Base-by-base conservation (phyloP, 2,329 filamentous ascomycete species). In the Camillea tinctor region DNA sequence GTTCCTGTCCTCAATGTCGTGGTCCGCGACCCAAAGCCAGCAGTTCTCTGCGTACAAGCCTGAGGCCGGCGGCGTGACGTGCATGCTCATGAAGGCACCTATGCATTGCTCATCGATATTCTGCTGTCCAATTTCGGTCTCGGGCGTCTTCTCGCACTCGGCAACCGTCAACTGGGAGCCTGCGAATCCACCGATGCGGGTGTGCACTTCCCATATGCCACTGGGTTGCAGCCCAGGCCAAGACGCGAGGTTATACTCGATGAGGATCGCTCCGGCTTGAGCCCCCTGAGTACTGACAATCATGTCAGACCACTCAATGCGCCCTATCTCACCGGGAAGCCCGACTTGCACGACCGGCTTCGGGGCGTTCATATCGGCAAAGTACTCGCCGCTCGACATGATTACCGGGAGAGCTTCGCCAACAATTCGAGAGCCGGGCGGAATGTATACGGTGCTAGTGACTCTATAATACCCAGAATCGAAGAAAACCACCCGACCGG, bases 171-270 rank as follows among this genome's bases (percentile, higher is more conserved):
- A 81, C 49, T 87, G 78, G 17, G 89, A 91, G 40, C 90, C 90
- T 1, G 86, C 84, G 55, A 85, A 87, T 2, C 90, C 91, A 64
- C 89, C 90, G 55, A 93, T 83, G 64, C 91, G 87, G 70, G 90
- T 85, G 74, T 94, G 90, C 11, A 89, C 84, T 70, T 93, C 91
- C 90, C 90, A 94, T 74, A 89, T 81, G 4, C 85, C 86, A 7
- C 77, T 77, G 15, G 81, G 79, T 56, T 71, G 73, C 17, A 60
- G 36, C 17, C 36, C 49, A 3, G 56, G 61, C 7, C 55, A 56
- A 8, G 70, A 67, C 60, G 66, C 56, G 1, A 89, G 75, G 69
- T 91, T 91, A 80, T 84, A 90, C 66, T 91, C 78, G 57, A 90
- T 81, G 6, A 91, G 74, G 2, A 88, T 79, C 0, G 85, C 84